Conservation (phyloP, 108 stramenopile species). For the Cyclotella choctawhatcheeana region DNA sequence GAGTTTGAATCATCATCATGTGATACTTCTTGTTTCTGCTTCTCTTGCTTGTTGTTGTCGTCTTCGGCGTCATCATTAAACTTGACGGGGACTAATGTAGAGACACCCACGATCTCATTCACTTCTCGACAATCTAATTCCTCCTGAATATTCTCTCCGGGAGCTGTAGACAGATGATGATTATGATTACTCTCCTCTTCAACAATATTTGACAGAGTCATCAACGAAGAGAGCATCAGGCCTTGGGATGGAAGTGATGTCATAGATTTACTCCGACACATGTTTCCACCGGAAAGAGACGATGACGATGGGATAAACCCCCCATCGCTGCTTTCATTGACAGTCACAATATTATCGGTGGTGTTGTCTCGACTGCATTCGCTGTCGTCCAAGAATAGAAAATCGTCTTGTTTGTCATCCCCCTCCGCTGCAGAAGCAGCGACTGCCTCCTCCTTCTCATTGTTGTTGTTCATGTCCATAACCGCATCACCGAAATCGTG, state of each 20-base stretch:
- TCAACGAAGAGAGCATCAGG: neutral
- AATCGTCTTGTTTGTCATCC: neutral
- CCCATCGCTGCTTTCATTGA: no score
- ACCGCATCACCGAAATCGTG: neutral
- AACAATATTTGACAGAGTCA: neutral
- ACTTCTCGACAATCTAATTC: no score
- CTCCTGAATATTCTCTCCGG: neutral
- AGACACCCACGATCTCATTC: no score
- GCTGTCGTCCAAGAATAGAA: neutral
- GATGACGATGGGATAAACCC: neutral
- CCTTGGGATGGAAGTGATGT: neutral
- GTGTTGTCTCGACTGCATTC: no score
- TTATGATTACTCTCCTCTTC: neutral
- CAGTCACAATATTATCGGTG: no score
- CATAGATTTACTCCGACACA: constrained; percentile 6
- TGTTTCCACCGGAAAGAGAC: neutral
- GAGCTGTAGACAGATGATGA: neutral
- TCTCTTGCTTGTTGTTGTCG: neutral
- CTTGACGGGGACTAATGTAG: neutral
- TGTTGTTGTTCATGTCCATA: neutral
- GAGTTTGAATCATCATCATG: neutral
- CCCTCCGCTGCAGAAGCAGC: neutral
- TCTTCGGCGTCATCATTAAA: neutral
- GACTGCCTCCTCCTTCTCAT: neutral
- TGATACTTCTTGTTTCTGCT: neutral